Percentiles rank a stretch among this genome's conserved stretches.
phyloP scores from a whole-genome alignment of 1,139 yeast genomes.

The Candida sanyaensis region DNA sequence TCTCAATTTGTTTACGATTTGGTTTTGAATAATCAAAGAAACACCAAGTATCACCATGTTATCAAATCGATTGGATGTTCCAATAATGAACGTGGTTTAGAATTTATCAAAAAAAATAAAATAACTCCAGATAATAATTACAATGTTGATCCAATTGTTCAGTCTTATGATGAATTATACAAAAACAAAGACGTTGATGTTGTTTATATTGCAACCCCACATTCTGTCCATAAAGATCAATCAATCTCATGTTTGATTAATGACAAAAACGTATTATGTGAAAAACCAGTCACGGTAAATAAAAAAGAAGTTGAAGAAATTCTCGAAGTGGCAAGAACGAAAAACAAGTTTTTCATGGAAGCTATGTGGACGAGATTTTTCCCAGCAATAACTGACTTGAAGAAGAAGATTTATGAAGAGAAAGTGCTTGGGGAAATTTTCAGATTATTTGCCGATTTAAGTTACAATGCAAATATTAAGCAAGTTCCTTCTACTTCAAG shows the following conservation, averaged over 20 bases:
- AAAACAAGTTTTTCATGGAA: slow-evolving; percentile 57
- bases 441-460: slow-evolving; percentile 42
- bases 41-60: slow-evolving; percentile 25
- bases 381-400: slow-evolving; percentile 47
- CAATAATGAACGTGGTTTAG: slow-evolving; percentile 25
- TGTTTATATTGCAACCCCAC: slow-evolving; percentile 63
- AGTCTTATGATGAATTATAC: slow-evolving; percentile 38
- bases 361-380: slow-evolving; percentile 68
- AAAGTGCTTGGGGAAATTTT: slow-evolving; percentile 48
- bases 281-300: slow-evolving; percentile 62
- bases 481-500: slow-evolving; percentile 29
- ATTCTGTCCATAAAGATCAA: slow-evolving; percentile 53
- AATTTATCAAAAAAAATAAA: slow-evolving; percentile 22
- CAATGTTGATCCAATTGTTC: slow-evolving; percentile 21
- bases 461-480: slow-evolving; percentile 32
- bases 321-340: slow-evolving; percentile 44
- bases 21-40: slow-evolving; percentile 26
- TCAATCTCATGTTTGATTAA: slow-evolving; percentile 50
- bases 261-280: slow-evolving; percentile 59
- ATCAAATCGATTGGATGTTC: slow-evolving; percentile 37
- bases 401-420: slow-evolving; percentile 43
- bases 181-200: slow-evolving; percentile 48
- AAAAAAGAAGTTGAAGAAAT: slow-evolving; percentile 46
- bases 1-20: slow-evolving; percentile 41
- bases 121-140: slow-evolving; percentile 19